Evolutionary conservation across 805 yeast genomes (phyloP).

Genomic region (Hanseniaspora lachancei): DNA sequence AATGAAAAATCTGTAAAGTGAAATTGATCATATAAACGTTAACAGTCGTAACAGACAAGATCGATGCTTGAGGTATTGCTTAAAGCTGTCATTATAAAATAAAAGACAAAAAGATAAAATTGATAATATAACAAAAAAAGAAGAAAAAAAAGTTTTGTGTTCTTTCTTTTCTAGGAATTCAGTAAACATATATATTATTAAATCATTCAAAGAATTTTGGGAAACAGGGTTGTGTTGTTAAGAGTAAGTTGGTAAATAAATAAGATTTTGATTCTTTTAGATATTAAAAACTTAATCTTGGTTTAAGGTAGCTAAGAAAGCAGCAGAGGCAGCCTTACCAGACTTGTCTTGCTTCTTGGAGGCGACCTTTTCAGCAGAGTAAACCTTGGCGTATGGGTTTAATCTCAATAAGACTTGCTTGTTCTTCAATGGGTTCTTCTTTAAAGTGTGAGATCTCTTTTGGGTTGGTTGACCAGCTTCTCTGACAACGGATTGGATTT

Average conservation of each 20-base stretch:
- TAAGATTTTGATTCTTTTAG: neutral
- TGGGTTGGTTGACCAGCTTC: constrained; percentile 90
- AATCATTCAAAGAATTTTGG: neutral
- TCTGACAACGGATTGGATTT: constrained; percentile 93
- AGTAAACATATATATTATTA: neutral
- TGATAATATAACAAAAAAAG: neutral
- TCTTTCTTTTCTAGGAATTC: neutral
- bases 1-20: no score
- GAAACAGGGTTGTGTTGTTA: neutral
- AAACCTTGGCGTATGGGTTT: constrained; percentile 99
- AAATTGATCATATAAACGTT: no score
- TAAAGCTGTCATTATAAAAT: neutral
- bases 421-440: constrained; percentile 99
- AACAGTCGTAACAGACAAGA: no score
- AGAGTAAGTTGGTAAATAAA: neutral
- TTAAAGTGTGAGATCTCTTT: constrained; percentile 88
- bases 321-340: constrained; percentile 58
- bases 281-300: constrained; percentile 31
- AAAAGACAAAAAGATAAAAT: neutral
- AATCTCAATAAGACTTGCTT: constrained; percentile 94
- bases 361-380: constrained; percentile 81
- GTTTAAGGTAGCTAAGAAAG: constrained; percentile 55
- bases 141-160: neutral
- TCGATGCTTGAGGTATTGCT: no score
- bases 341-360: constrained; percentile 59